These are phyloP conservation scores for Pontederia paniculata DNA, from an alignment of 176 grass and related monocot species.

Conservation along the genomic window DNA sequence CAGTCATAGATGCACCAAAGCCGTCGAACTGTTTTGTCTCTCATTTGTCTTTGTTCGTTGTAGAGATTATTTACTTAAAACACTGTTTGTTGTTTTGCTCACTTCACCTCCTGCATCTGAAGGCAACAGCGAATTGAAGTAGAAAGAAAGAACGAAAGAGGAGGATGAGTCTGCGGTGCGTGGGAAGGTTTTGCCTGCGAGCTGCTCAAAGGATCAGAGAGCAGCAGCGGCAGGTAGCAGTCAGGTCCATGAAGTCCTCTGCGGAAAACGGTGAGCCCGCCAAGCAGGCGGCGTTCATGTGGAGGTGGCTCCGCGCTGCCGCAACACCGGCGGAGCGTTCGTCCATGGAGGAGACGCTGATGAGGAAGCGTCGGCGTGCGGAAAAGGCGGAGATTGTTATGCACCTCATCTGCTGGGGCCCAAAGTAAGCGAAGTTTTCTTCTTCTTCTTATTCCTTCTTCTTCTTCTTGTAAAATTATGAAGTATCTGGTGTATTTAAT, in stretches of 20 bases:
- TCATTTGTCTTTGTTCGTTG: no score
- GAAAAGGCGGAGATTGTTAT: constrained; percentile 29
- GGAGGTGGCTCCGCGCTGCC: neutral
- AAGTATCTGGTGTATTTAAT: no score
- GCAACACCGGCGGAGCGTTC: constrained; percentile 2
- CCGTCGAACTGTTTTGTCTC: no score
- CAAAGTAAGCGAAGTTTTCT: constrained; percentile 8
- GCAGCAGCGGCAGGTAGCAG: constrained; percentile 10
- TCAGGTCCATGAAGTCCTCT: constrained; percentile 9
- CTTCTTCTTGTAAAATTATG: no score
- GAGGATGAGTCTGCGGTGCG: constrained; percentile 32
- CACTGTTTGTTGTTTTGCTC: no score
- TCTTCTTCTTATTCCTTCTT: no score
- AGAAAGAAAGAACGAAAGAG: neutral
- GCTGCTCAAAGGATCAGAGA: constrained; percentile 18
- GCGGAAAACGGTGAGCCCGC: neutral
- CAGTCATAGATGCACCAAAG: no score
- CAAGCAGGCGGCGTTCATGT: neutral
- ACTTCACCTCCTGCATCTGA: no score
- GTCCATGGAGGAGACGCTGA: constrained; percentile 9
- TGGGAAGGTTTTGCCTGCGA: constrained; percentile 16
- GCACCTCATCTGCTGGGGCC: constrained; percentile 44
- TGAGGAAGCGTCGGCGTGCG: constrained; percentile 10
- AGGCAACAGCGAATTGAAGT: neutral
- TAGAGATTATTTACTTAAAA: no score